phyloP scores from a whole-genome alignment of 441 rosid genomes.

The Dalechampia spathulata region DNA sequence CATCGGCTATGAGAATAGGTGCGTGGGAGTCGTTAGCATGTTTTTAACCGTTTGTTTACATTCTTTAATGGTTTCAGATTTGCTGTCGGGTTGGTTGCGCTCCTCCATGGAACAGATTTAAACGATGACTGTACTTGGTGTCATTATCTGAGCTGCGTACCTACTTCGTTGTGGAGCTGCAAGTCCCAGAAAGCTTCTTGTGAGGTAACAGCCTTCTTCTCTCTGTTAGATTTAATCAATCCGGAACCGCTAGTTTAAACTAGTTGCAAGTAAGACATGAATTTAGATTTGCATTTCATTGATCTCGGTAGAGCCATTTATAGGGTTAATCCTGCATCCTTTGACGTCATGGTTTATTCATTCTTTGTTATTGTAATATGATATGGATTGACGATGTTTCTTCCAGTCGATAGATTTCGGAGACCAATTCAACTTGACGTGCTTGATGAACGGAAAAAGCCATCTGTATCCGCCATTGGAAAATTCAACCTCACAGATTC shows the following conservation, averaged over 20 bases:
- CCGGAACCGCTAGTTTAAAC: background rate
- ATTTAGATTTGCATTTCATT: no score
- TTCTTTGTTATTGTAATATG: no score
- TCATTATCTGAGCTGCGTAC: conserved; percentile 73
- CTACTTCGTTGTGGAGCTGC: conserved; percentile 75
- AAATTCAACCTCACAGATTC: conserved; percentile 22
- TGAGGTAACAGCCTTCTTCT: conserved; percentile 35
- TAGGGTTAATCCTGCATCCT: no score
- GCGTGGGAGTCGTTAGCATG: no score
- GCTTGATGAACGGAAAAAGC: conserved; percentile 45
- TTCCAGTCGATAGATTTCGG: conserved; percentile 50
- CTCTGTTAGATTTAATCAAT: background rate
- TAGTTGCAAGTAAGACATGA: no score
- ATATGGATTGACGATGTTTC: background rate
- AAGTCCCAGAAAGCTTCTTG: conserved; percentile 42
- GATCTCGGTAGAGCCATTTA: background rate
- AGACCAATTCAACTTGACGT: conserved; percentile 51
- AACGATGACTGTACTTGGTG: conserved; percentile 80
- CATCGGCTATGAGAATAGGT: no score
- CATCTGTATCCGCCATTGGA: conserved; percentile 22
- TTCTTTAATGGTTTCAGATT: conserved; percentile 44
- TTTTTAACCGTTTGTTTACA: conserved; percentile 7
- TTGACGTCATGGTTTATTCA: no score
- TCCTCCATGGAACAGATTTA: conserved; percentile 50
- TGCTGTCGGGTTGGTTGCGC: conserved; percentile 41